phyloP scores from a whole-genome alignment of 1,284 basidiomycete genomes.

The Puccinia triticina region DNA sequence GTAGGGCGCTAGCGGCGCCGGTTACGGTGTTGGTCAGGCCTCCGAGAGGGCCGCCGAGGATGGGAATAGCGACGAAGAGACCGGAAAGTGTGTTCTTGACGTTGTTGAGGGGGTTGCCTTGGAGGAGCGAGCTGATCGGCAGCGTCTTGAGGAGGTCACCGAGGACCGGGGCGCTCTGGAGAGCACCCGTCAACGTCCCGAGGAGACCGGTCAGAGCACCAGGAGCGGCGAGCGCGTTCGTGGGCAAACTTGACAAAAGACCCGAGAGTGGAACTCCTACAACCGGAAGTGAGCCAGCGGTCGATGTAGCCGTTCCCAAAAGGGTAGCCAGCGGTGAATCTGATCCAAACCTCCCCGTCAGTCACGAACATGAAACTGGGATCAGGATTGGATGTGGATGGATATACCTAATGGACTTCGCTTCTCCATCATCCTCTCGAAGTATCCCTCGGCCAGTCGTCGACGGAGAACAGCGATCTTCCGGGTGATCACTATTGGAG shows the following conservation, averaged over 20 bases:
- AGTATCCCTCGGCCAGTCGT: background rate
- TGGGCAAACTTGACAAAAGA: background rate
- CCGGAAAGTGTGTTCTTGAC: conserved; percentile 5
- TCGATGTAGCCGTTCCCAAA: background rate
- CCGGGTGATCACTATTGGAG: background rate
- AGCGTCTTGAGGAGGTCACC: conserved; percentile 5
- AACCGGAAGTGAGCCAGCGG: background rate
- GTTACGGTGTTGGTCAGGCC: background rate
- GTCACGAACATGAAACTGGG: background rate
- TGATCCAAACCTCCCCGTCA: background rate
- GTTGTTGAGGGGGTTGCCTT: conserved; percentile 1
- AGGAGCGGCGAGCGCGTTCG: background rate
- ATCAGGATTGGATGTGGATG: background rate
- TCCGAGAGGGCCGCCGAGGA: background rate
- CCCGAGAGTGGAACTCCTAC: conserved; percentile 12
- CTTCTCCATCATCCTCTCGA: background rate
- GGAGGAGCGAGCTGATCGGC: background rate
- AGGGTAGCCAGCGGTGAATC: conserved; percentile 1
- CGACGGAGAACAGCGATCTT: background rate
- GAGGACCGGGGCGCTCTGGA: conserved; percentile 6
- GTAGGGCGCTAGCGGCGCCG: background rate
- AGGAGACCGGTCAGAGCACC: background rate
- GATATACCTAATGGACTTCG: background rate
- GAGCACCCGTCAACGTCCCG: background rate
- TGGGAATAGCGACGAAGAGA: background rate